A percentile compares a stretch with the other conserved stretches of the same genome.
Conservation (phyloP, 1,284 basidiomycete species). For the Mycena citricolor region DNA sequence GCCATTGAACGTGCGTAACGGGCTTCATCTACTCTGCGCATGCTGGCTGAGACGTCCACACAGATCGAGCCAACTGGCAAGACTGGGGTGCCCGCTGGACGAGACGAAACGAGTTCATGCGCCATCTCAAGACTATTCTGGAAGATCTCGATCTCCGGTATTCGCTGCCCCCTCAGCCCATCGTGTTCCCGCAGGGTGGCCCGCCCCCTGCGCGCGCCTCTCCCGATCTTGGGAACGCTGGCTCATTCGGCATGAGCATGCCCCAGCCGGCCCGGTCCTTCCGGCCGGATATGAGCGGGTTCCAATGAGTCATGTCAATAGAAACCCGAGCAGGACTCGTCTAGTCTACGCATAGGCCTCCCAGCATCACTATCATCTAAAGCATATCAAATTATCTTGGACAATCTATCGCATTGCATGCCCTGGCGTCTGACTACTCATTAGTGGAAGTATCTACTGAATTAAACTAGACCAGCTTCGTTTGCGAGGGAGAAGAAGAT, state of each 20-base stretch:
- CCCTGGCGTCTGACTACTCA: background rate
- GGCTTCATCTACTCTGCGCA: background rate
- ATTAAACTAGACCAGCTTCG: slow-evolving; percentile 50
- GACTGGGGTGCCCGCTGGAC: slow-evolving; percentile 82
- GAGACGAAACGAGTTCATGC: slow-evolving; percentile 71
- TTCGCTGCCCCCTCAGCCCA: slow-evolving; percentile 69
- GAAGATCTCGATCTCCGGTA: slow-evolving; percentile 75
- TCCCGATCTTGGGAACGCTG: slow-evolving; percentile 15
- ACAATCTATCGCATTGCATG: slow-evolving; percentile 1
- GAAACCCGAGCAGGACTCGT: background rate
- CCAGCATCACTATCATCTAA: background rate
- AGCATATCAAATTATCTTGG: background rate
- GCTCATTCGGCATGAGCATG: slow-evolving; percentile 13
- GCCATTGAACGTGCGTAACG: slow-evolving; percentile 70
- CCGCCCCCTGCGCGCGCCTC: slow-evolving; percentile 6
- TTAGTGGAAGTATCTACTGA: no score
- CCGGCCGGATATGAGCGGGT: slow-evolving; percentile 17
- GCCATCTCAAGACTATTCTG: slow-evolving; percentile 63
- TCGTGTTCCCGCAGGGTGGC: slow-evolving; percentile 46
- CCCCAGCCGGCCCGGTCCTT: slow-evolving; percentile 18
- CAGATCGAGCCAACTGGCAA: slow-evolving; percentile 82
- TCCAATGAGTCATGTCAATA: slow-evolving; percentile 4
- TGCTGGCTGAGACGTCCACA: slow-evolving; percentile 3
- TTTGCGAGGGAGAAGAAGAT: slow-evolving; percentile 56
- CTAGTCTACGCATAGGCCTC: background rate